phyloP scores from a whole-genome alignment of 2,329 filamentous ascomycete genomes.

The Fusarium buxicola region DNA sequence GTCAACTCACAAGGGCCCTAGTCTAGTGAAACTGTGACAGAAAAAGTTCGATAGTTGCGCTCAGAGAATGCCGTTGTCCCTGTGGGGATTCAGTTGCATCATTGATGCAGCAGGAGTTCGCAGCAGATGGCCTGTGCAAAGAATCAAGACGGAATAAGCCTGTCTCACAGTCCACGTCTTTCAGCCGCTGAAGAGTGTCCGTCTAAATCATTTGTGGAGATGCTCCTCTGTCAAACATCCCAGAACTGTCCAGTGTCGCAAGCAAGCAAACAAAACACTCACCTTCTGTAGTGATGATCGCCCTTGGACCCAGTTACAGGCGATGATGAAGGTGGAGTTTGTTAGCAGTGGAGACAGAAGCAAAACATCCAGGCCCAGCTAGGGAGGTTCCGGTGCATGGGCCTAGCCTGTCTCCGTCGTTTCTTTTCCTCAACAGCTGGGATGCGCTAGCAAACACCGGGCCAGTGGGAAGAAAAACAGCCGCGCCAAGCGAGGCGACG shows the following conservation, averaged over 20 bases:
- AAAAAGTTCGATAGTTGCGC: neutral
- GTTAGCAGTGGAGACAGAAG: conserved; percentile 6
- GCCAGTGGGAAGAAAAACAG: conserved; percentile 21
- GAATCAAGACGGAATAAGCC: conserved; percentile 5
- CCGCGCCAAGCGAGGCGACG: conserved; percentile 34
- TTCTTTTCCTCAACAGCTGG: conserved; percentile 26
- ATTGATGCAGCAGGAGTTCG: conserved; percentile 12
- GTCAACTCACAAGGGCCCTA: conserved; percentile 9
- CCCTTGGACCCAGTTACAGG: neutral
- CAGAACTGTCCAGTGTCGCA: conserved; percentile 19
- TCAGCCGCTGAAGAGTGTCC: neutral
- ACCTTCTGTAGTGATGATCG: neutral
- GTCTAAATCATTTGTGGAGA: neutral
- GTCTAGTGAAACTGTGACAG: neutral
- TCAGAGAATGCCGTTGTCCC: neutral
- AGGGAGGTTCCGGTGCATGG: conserved; percentile 15
- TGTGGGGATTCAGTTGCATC: conserved; percentile 12
- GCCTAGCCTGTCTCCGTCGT: conserved; percentile 10
- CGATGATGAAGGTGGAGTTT: neutral
- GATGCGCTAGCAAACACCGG: conserved; percentile 22
- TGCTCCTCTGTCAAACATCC: neutral
- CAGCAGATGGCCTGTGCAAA: conserved; percentile 6
- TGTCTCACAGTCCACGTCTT: neutral
- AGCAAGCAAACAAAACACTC: conserved; percentile 3
- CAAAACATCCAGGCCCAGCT: neutral